These are phyloP conservation scores for Yamadazyma sp. DNA, from an alignment of 1,139 yeast genomes.

Conservation along the genomic window DNA sequence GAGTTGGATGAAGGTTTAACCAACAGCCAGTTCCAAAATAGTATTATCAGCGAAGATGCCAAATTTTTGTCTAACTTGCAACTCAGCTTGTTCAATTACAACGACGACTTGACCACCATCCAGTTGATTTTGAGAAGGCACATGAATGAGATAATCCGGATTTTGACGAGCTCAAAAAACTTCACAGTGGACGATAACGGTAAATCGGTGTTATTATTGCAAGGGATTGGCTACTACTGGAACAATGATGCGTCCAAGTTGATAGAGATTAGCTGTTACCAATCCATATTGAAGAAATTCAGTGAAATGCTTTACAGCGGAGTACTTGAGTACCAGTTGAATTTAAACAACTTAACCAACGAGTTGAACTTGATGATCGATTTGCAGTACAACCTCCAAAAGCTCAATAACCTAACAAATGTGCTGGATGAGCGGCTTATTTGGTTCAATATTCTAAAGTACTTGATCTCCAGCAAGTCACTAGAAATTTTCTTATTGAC, in stretches of 20 bases:
- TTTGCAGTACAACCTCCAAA: conserved; percentile 45
- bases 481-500: conserved; percentile 41
- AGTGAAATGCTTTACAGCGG: conserved; percentile 37
- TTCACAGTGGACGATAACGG: conserved; percentile 21
- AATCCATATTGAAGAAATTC: conserved; percentile 38
- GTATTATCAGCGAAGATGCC: conserved; percentile 50
- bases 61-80: conserved; percentile 46
- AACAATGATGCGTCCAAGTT: conserved; percentile 41
- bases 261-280: conserved; percentile 46
- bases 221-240: conserved; percentile 49
- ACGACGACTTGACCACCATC: conserved; percentile 49
- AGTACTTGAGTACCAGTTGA: conserved; percentile 32
- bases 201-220: conserved; percentile 34
- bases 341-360: conserved; percentile 39
- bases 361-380: conserved; percentile 47
- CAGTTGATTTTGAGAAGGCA: conserved; percentile 50
- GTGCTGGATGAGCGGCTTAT: conserved; percentile 24
- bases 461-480: conserved; percentile 45
- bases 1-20: conserved; percentile 19
- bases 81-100: conserved; percentile 43
- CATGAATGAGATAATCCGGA: conserved; percentile 45
- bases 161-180: conserved; percentile 41
- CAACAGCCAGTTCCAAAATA: conserved; percentile 21
- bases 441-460: conserved; percentile 48
- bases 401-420: conserved; percentile 24